Conservation (phyloP, 2,329 filamentous ascomycete genomes). For the Microascus cirrosus region DNA sequence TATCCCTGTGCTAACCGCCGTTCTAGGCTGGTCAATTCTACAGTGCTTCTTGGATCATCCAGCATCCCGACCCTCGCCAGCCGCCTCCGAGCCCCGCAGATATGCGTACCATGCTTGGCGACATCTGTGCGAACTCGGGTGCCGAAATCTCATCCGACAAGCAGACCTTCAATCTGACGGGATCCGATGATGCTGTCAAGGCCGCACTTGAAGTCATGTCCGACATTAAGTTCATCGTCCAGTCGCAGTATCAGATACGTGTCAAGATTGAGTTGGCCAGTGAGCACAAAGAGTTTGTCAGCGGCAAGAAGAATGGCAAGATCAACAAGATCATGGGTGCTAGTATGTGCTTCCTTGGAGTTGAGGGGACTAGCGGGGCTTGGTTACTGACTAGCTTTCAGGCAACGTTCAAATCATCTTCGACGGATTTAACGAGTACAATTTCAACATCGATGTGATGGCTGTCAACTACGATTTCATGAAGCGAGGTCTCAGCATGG, state of each 20-base stretch:
- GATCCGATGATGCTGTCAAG: slow-evolving; percentile 93
- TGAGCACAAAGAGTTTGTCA: slow-evolving; percentile 99
- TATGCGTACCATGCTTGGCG: slow-evolving; percentile 79
- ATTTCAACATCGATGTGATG: slow-evolving; percentile 98
- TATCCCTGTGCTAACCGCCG: background rate
- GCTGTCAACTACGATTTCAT: slow-evolving; percentile 86
- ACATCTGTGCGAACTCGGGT: slow-evolving; percentile 93
- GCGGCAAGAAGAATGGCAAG: slow-evolving; percentile 99
- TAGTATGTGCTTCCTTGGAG: slow-evolving; percentile 33
- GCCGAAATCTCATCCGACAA: slow-evolving; percentile 94
- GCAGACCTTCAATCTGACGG: slow-evolving; percentile 84
- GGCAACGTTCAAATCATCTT: slow-evolving; percentile 98
- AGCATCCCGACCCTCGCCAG: slow-evolving; percentile 57
- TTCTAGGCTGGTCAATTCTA: slow-evolving; percentile 87
- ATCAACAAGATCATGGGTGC: slow-evolving; percentile 99
- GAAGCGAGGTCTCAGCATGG: slow-evolving; percentile 81
- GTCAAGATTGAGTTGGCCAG: slow-evolving; percentile 99
- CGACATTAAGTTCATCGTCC: slow-evolving; percentile 78
- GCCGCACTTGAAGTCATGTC: slow-evolving; percentile 90
- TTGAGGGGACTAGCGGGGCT: slow-evolving; percentile 4
- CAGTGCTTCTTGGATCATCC: slow-evolving; percentile 90
- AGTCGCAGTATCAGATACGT: slow-evolving; percentile 82
- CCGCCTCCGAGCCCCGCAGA: slow-evolving; percentile 53
- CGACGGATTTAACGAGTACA: slow-evolving; percentile 98
- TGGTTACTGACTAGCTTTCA: slow-evolving; percentile 14